These are phyloP conservation scores for Adansonia madagascariensis DNA, from an alignment of 441 rosid species.

Conservation along the genomic window DNA sequence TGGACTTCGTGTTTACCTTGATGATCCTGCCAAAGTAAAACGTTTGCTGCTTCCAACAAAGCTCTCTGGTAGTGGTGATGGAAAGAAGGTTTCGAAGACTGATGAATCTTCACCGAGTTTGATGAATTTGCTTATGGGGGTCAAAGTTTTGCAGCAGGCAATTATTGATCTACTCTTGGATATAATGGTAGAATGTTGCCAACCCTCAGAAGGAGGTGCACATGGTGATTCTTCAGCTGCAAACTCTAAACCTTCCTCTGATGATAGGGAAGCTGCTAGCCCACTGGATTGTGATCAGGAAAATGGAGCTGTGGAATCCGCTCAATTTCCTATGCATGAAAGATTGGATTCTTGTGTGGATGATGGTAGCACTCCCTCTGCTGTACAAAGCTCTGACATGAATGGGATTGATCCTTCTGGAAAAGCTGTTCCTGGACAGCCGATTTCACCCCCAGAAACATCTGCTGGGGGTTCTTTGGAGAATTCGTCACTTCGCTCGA, in stretches of 20 bases:
- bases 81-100: slow-evolving; percentile 62
- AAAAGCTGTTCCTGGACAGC: slow-evolving; percentile 61
- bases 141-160: slow-evolving; percentile 98
- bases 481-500: slow-evolving; percentile 68
- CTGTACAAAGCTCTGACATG: slow-evolving; percentile 75
- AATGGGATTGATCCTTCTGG: slow-evolving; percentile 51
- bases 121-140: slow-evolving; percentile 99
- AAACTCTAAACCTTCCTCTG: slow-evolving; percentile 57
- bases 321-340: slow-evolving; percentile 60
- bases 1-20: slow-evolving; percentile 94
- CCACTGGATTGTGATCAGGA: slow-evolving; percentile 73
- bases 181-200: slow-evolving; percentile 99
- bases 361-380: slow-evolving; percentile 65
- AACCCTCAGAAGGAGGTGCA: slow-evolving; percentile 81
- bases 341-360: slow-evolving; percentile 77
- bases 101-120: slow-evolving; percentile 96
- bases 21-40: slow-evolving; percentile 97
- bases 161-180: slow-evolving; percentile 94
- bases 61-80: slow-evolving; percentile 71
- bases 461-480: slow-evolving; percentile 61
- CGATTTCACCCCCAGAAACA: slow-evolving; percentile 65
- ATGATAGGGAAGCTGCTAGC: slow-evolving; percentile 59
- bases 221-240: slow-evolving; percentile 60
- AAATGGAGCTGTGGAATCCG: slow-evolving; percentile 58
- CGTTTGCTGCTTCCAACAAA: slow-evolving; percentile 95